A percentile compares a stretch with the other conserved stretches of the same genome.
These are phyloP conservation scores for Haplosporangium sp. DNA, from an alignment of 371 early-diverging fungal genomes.

Conservation along the genomic window DNA sequence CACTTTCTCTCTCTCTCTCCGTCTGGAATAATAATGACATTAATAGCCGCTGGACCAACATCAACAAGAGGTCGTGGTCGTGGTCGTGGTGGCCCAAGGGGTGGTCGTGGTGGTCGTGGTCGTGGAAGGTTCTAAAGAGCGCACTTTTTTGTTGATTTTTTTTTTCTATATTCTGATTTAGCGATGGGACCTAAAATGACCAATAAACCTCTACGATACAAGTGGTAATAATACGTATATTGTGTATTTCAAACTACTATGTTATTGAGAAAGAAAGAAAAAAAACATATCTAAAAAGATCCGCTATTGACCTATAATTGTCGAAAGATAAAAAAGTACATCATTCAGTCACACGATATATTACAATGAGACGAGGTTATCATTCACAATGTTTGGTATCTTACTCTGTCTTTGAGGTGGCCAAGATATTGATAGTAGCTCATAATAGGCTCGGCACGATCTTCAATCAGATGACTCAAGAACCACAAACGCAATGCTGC, in stretches of 20 bases:
- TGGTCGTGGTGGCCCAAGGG: constrained; percentile 56
- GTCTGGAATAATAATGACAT: too few species aligned
- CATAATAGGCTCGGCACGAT: constrained; percentile 84
- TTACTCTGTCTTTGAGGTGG: constrained; percentile 72
- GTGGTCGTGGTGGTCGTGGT: constrained; percentile 57
- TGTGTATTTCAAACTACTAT: too few species aligned
- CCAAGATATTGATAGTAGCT: constrained; percentile 89
- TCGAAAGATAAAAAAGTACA: neutral
- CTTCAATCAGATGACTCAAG: constrained; percentile 90
- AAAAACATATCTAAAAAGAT: constrained; percentile 16
- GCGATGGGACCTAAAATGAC: neutral
- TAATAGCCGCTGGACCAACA: constrained; percentile 21
- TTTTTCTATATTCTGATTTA: neutral
- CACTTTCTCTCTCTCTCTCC: too few species aligned
- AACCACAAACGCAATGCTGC: constrained; percentile 87
- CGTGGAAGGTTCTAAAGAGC: constrained; percentile 23
- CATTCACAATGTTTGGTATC: neutral
- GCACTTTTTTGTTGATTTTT: neutral
- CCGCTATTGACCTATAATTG: constrained; percentile 33
- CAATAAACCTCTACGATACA: neutral
- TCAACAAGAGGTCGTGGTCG: constrained; percentile 55
- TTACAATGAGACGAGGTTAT: neutral
- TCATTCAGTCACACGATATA: neutral
- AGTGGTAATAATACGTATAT: neutral
- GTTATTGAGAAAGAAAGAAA: neutral